Conservation (phyloP, 352 stramenopile species). For the Phytophthora niederhauseri region DNA sequence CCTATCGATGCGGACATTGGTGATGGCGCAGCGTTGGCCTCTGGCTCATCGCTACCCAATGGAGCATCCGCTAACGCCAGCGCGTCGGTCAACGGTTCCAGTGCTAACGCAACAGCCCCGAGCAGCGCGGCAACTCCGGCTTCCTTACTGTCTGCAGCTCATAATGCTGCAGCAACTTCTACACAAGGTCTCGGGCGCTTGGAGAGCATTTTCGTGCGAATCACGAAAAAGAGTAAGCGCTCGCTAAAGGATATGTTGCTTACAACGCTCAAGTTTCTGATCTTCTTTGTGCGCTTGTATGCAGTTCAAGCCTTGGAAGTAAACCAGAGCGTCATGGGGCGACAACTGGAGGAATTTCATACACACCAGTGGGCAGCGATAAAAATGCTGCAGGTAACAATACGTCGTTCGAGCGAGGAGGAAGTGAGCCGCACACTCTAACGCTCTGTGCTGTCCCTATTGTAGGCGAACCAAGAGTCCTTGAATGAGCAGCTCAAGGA, state of each 20-base stretch:
- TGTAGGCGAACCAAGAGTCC: slow-evolving; percentile 53
- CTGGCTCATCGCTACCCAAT: slow-evolving; percentile 5
- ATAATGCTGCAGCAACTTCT: slow-evolving; percentile 26
- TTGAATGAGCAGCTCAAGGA: slow-evolving; percentile 58
- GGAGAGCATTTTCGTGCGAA: slow-evolving; percentile 87
- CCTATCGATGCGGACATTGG: slow-evolving; percentile 7
- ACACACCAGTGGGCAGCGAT: slow-evolving; percentile 44
- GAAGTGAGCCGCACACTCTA: not conserved
- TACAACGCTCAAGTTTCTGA: not conserved
- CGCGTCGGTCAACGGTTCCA: slow-evolving; percentile 18
- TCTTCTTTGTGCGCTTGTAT: not conserved
- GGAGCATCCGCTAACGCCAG: slow-evolving; percentile 19
- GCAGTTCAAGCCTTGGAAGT: slow-evolving; percentile 75
- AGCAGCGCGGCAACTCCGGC: slow-evolving; percentile 17
- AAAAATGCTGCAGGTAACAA: slow-evolving; percentile 47
- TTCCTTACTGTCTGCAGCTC: slow-evolving; percentile 18
- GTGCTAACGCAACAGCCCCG: slow-evolving; percentile 21
- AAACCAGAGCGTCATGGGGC: slow-evolving; percentile 63
- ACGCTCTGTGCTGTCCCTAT: slow-evolving; percentile 7
- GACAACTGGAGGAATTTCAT: slow-evolving; percentile 68
- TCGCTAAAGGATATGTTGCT: not conserved
- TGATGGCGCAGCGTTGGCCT: slow-evolving; percentile 7
- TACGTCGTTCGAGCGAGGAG: not conserved
- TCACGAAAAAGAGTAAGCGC: slow-evolving; percentile 80
- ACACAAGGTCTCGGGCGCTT: slow-evolving; percentile 64